Base-by-base conservation (phyloP, 192 early-diverging fungal genomes). In the Linderina pennispora region DNA sequence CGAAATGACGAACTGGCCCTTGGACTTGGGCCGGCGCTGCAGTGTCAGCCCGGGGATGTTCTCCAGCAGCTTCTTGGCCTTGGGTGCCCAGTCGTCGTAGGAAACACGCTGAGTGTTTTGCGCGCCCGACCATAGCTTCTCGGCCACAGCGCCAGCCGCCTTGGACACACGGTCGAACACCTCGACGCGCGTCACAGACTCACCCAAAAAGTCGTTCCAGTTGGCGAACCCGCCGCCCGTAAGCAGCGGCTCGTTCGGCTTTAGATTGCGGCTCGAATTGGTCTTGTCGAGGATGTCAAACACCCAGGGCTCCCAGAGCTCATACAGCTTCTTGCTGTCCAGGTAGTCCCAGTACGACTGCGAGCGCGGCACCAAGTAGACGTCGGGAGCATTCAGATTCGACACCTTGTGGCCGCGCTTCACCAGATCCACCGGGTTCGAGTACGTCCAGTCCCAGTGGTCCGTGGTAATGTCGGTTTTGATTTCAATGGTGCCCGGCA, bases 171-270 rank as follows among this genome's bases (percentile, higher is more conserved):
- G 48, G 35, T 66, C 60, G 34, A 62, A 66, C 19, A 63, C 43
- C 50, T 74, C 71, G 37, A 65, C 63, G 38, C 64, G 64, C 5
- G 63, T 74, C 3, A 66, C 60, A 5, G 71, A 66, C 32, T 65
- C 58, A 23, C 48, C 45, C 7, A 74, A 51, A 33, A 67, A 67
- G 34, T 74, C 70, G 42, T 53, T 55, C 70, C 70, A 74, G 40
- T 55, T 62, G 16, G 63, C 63, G 37, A 74, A 55, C 9, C 63
- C 65, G 23, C 70, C 70, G 20, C 70, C 70, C 10, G 54, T 53
- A 8, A 66, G 50, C 19, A 62, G 53, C 3, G 59, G 64, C 45
- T 66, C 46, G 23, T 45, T 43, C 18, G 57, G 52, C 32, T 37
- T 35, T 13, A 58, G 50, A 42, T 74, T 65, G 31, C 60, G 55